Conservation (phyloP, 345 rosid species). For the Gossypium ekmanianum region DNA sequence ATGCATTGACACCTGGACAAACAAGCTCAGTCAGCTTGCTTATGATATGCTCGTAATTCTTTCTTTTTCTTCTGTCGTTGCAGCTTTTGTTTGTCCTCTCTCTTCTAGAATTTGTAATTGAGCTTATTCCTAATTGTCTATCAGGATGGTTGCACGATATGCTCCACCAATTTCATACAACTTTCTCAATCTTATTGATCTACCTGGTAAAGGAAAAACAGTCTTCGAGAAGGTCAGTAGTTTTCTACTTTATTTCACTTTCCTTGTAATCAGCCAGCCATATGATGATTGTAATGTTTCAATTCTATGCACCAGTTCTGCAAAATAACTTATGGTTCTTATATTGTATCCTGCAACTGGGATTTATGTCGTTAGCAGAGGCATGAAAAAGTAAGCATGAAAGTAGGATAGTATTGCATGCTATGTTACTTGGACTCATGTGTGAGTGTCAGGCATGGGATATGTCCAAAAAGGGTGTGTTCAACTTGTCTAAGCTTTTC, state of each 20-base stretch:
- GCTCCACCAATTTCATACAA: slow-evolving; percentile 81
- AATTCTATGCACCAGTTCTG: not conserved
- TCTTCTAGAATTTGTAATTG: not conserved
- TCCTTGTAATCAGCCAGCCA: not conserved
- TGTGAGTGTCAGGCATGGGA: no score
- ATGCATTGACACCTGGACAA: slow-evolving; percentile 68
- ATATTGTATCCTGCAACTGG: not conserved
- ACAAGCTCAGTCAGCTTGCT: slow-evolving; percentile 83
- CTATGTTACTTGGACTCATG: no score
- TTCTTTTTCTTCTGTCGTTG: not conserved
- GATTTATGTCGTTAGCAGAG: not conserved
- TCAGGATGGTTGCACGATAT: slow-evolving; percentile 83
- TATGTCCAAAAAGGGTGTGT: no score
- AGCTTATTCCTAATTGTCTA: slow-evolving; percentile 2
- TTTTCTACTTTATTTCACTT: not conserved
- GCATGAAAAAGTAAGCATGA: not conserved
- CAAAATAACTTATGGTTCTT: not conserved
- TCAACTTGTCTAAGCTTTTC: no score
- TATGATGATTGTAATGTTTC: not conserved
- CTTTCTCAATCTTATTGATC: slow-evolving; percentile 69
- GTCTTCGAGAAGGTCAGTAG: slow-evolving; percentile 58
- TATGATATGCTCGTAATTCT: slow-evolving; percentile 76
- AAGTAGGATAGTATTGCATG: not conserved
- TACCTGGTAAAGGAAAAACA: slow-evolving; percentile 31
- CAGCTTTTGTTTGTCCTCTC: not conserved